These are phyloP conservation scores for Calonectria fujianensis DNA, from an alignment of 2,329 filamentous ascomycete genomes.

Conservation along the genomic window DNA sequence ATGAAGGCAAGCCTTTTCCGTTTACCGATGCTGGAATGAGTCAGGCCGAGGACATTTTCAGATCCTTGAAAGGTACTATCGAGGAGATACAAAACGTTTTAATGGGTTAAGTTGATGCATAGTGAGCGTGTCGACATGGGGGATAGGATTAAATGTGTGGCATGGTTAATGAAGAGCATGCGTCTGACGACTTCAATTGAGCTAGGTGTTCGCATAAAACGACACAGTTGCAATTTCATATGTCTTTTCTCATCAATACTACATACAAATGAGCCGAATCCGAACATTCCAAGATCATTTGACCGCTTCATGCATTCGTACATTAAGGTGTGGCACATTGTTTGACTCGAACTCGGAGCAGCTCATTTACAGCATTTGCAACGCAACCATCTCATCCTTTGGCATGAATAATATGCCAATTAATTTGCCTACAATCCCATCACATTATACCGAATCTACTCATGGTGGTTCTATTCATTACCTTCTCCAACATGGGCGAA, in stretches of 20 bases:
- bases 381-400: no score
- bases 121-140: not conserved
- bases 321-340: no score
- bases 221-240: not conserved
- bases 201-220: not conserved
- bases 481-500: not conserved
- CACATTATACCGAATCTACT: not conserved
- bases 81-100: not conserved
- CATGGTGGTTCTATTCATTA: not conserved
- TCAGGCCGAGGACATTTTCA: not conserved
- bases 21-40: constrained; percentile 9
- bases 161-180: constrained; percentile 1
- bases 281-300: not conserved
- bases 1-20: not conserved
- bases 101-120: not conserved
- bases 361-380: not conserved
- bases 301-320: not conserved
- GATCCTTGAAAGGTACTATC: not conserved
- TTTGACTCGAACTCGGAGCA: not conserved
- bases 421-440: not conserved
- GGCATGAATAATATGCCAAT: no score
- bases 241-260: not conserved
- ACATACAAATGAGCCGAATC: not conserved
- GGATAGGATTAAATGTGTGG: not conserved
- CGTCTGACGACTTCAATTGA: not conserved